These are phyloP conservation scores for Melanopsichium pennsylvanicum DNA, from an alignment of 1,284 basidiomycete species.

Conservation along the genomic window DNA sequence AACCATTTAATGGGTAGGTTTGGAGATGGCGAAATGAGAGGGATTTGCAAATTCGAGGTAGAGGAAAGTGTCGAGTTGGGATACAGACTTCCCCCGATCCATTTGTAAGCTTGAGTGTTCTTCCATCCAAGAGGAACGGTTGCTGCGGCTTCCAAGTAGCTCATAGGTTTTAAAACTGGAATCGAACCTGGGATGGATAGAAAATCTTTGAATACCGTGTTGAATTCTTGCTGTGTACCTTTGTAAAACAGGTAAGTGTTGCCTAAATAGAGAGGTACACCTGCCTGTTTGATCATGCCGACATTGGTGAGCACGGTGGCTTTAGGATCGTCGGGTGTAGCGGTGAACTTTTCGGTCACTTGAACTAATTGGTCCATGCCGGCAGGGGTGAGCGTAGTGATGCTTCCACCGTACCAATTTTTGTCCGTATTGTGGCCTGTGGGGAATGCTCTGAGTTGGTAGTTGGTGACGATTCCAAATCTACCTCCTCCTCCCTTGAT, in stretches of 20 bases:
- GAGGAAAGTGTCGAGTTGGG: conserved; percentile 2
- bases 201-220: conserved; percentile 6
- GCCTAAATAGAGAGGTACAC: conserved; percentile 7
- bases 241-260: conserved; percentile 22
- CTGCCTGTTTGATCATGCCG: conserved; percentile 17
- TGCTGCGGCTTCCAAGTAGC: conserved; percentile 14
- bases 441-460: conserved; percentile 17
- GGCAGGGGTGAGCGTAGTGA: conserved; percentile 4
- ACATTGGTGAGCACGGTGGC: conserved; percentile 26
- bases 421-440: conserved; percentile 18
- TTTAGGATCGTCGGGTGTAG: conserved; percentile 16
- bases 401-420: conserved; percentile 29
- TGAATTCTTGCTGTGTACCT: conserved; percentile 13
- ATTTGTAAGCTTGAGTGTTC: conserved; percentile 22
- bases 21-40: not conserved
- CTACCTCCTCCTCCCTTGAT: conserved; percentile 49
- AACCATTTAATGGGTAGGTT: conserved; percentile 1
- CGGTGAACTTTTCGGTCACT: conserved; percentile 21
- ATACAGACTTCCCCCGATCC: conserved; percentile 30
- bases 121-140: conserved; percentile 22
- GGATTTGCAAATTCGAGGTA: not conserved
- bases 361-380: conserved; percentile 12
- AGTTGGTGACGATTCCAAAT: conserved; percentile 48
- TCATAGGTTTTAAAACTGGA: conserved; percentile 9
- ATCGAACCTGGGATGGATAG: conserved; percentile 16